These are phyloP conservation scores for Sphagnum contortum DNA, from an alignment of 225 moss, liverwort and hornwort species.

Conservation along the genomic window DNA sequence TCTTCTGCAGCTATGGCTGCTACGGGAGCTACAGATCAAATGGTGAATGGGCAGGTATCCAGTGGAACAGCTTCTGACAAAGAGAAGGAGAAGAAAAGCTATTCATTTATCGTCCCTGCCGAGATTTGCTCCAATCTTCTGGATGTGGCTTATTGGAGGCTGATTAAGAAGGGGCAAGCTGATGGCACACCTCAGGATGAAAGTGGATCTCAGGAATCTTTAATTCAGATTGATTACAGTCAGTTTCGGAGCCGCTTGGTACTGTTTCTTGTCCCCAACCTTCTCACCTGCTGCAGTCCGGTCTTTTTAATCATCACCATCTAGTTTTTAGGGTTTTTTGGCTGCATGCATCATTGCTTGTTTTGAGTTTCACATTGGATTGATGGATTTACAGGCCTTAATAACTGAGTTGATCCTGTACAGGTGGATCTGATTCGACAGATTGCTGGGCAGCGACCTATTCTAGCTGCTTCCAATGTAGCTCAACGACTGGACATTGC, in stretches of 20 bases:
- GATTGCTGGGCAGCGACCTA: constrained; percentile 58
- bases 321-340: too few species aligned
- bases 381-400: too few species aligned
- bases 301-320: not conserved
- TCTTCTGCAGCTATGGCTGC: constrained; percentile 48
- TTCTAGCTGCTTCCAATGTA: constrained; percentile 67
- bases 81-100: constrained; percentile 78
- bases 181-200: constrained; percentile 47
- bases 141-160: constrained; percentile 63
- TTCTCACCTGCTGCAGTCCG: not conserved
- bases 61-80: constrained; percentile 33
- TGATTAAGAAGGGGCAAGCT: constrained; percentile 61
- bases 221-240: constrained; percentile 70
- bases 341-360: too few species aligned
- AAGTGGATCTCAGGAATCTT: constrained; percentile 56
- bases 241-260: constrained; percentile 90
- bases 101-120: constrained; percentile 45
- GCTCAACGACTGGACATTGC: constrained; percentile 58
- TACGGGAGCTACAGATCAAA: constrained; percentile 34
- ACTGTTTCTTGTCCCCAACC: not conserved
- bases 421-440: constrained; percentile 94
- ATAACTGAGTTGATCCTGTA: not conserved
- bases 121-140: constrained; percentile 65
- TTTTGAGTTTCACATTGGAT: too few species aligned
- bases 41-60: constrained; percentile 13